Base-by-base conservation (phyloP, 331 rosid species). In the Erythrophleum ivorense region DNA sequence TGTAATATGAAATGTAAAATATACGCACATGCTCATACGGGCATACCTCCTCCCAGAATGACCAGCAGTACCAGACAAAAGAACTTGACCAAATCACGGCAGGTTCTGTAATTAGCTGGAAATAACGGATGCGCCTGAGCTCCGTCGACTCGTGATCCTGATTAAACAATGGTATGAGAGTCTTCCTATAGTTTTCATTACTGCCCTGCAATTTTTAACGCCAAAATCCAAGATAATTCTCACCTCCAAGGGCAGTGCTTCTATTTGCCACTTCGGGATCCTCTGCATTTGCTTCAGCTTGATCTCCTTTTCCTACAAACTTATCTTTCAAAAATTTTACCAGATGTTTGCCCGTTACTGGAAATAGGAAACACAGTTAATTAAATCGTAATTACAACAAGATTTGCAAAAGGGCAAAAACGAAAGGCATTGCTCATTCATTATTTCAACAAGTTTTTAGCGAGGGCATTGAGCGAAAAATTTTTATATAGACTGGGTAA, bases 11-110 rank as follows among this genome's bases (percentile, higher is more conserved):
- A 3, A 55, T 55, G 3, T 64, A 7, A 65, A 15, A 63, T 18
- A 34, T 6, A 13, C 16, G 31, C 21, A 57, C 19, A 11, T 36
- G 19, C 29, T 24, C 29, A 24, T 24, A 24, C 29, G 8, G 7
- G 7, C 48, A n/a, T 81, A 90, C 93, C 91, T 14, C 19, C 50
- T 49, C 93, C 93, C 15, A 90, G 54, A 71, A 86, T 15, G 50
- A 84, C 24, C 72, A 84, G n/a, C 62, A 85, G 12, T 31, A 45
- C 41, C 83, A 53, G 11, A 83, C 16, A 72, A 45, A 75, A 15
- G 31, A 82, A 33, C 80, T 63, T 75, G 68, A 83, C 10, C 50
- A 88, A 40, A 34, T 74, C 45, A 66, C 18, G 24, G 50, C 87
- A 86, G 41, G 78, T 41, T 24, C 0, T 5, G 52, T 83, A 88